Percentiles rank a stretch among this genome's conserved stretches.
Conservation (phyloP, 352 stramenopile genomes). For the Phytophthora sp. region DNA sequence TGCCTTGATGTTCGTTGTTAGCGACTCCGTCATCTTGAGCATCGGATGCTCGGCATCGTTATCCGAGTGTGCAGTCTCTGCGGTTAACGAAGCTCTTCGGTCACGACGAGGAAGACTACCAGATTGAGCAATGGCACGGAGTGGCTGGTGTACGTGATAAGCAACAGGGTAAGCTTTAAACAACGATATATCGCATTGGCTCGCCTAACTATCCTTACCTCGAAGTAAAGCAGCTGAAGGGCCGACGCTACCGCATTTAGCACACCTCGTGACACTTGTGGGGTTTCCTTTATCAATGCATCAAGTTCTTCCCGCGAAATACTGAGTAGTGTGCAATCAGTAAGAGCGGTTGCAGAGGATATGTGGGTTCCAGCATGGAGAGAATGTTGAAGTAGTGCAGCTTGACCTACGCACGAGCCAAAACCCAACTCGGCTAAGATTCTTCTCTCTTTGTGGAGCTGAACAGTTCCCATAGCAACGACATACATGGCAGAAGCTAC, state of each 20-base stretch:
- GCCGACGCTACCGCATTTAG: conserved; percentile 80
- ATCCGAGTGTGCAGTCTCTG: conserved; percentile 17
- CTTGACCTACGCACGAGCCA: conserved; percentile 80
- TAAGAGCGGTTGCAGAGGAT: conserved; percentile 69
- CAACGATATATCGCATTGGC: no score
- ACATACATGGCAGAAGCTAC: conserved; percentile 84
- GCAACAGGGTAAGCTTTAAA: no score
- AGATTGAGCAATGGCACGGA: conserved; percentile 68
- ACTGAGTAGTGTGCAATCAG: conserved; percentile 74
- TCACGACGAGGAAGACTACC: conserved; percentile 68
- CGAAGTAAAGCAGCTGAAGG: conserved; percentile 78
- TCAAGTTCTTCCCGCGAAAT: conserved; percentile 76
- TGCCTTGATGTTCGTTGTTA: conserved; percentile 69
- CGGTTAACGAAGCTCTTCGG: conserved; percentile 40
- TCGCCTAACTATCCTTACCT: no score
- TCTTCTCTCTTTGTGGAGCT: conserved; percentile 77
- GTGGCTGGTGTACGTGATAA: no score
- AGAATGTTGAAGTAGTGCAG: conserved; percentile 68
- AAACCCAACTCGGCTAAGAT: conserved; percentile 71
- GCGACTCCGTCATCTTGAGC: conserved; percentile 57
- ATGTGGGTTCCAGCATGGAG: conserved; percentile 74
- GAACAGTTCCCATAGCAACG: conserved; percentile 69
- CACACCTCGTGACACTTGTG: conserved; percentile 75
- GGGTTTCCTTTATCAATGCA: conserved; percentile 74
- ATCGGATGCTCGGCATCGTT: conserved; percentile 41